Evolutionary conservation across 345 rosid genomes (phyloP).

Genomic region (Murraya paniculata): DNA sequence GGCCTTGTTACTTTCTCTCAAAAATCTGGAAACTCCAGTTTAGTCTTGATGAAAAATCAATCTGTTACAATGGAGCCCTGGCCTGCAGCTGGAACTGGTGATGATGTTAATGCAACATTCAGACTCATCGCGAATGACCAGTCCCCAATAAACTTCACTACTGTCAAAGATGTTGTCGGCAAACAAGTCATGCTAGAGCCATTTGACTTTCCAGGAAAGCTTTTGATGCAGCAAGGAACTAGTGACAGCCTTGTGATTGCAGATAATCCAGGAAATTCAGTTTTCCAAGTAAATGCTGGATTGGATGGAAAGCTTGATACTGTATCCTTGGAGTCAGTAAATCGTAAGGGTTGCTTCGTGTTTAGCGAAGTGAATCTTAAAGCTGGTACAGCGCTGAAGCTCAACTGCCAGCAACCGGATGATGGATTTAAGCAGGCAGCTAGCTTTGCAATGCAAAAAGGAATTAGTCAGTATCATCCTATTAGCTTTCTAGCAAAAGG

Average conservation of each 20-base stretch:
- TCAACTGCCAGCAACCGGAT: slow-evolving; percentile 24
- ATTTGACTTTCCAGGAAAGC: slow-evolving; percentile 43
- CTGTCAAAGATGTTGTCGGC: slow-evolving; percentile 23
- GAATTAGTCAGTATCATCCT: slow-evolving; percentile 36
- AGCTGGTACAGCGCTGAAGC: slow-evolving; percentile 27
- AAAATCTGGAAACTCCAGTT: slow-evolving; percentile 24
- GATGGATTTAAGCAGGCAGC: slow-evolving; percentile 24
- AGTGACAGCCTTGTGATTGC: slow-evolving; percentile 15
- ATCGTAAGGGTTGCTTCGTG: slow-evolving; percentile 32
- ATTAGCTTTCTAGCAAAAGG: slow-evolving; percentile 49
- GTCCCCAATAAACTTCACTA: slow-evolving; percentile 5
- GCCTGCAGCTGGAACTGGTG: slow-evolving; percentile 39
- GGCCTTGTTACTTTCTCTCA: slow-evolving; percentile 42
- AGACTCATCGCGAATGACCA: slow-evolving; percentile 31
- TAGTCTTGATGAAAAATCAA: slow-evolving; percentile 30
- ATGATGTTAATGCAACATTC: slow-evolving; percentile 40
- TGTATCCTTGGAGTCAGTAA: slow-evolving; percentile 41
- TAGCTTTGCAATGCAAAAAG: slow-evolving; percentile 35
- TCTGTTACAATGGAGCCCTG: slow-evolving; percentile 35
- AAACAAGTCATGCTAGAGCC: slow-evolving; percentile 43
- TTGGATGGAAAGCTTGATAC: slow-evolving; percentile 32
- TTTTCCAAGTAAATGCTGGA: slow-evolving; percentile 37
- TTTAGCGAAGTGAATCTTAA: slow-evolving; percentile 13
- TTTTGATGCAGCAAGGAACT: slow-evolving; percentile 32
- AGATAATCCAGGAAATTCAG: slow-evolving; percentile 3